Evolutionary conservation across 2,329 filamentous ascomycete species (phyloP), one percentile per base, ranked within the genome.

Genomic region (Fusarium foetens): DNA sequence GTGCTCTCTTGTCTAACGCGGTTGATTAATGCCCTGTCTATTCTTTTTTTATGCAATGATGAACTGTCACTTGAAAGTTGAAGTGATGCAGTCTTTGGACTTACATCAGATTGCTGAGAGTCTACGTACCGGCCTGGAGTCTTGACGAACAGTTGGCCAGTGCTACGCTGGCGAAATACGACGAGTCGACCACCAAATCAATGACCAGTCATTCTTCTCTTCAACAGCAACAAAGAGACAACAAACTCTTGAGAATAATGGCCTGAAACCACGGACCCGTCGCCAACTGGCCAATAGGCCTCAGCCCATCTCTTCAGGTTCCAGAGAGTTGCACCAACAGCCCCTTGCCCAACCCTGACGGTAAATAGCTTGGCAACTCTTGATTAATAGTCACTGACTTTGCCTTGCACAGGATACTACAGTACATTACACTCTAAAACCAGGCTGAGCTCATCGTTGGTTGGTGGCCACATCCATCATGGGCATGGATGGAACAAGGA

Each of bases 141-240:
- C 60, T 58, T 69, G 67, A 77, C 64, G 76, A 79, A 76, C 75
- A 63, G 68, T 68, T 78, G 76, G 76, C 74, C 71, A 72, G 71
- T 77, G 76, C 75, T 52, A 72, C 70, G 66, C 63, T 66, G 53
- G 36, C 58, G 38, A 70, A 72, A 77, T 75, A 74, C 74, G 74
- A 75, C 60, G 12, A 74, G 70, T 71, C 70, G 61, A 71, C 54
- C 62, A 33, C 51, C 48, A 31, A 52, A 33, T 45, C 51, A 70
- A 41, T 62, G 69, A 72, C 66, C 65, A 74, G 65, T 73, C 71
- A 73, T 62, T 63, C 38, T 27, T n/a, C 12, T 46, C 33, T 58
- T 46, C 19, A 35, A 8, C 48, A 27, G n/a, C 11, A 27, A 33
- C 57, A 42, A 58, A 39, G 33, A 49, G 41, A 25, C 42, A 59